Conservation (phyloP, 805 yeast species). For the Yarrowia yakushimensis region DNA sequence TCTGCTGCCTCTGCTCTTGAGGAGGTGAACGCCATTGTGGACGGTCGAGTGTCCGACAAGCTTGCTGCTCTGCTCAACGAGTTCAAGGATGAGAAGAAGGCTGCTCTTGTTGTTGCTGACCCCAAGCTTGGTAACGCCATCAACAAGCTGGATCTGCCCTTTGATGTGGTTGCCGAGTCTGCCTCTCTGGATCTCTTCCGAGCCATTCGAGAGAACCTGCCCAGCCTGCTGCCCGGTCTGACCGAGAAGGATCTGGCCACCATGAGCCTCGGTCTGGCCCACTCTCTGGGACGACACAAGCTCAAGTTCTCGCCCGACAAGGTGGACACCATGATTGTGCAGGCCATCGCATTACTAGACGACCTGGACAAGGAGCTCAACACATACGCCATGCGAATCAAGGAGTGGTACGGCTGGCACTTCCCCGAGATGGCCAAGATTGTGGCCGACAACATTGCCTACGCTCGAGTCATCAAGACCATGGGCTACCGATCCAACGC, state of each 20-base stretch:
- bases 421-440: constrained; percentile 95
- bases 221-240: constrained; percentile 91
- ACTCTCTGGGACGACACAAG: constrained; percentile 97
- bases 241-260: constrained; percentile 78
- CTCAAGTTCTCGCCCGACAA: constrained; percentile 96
- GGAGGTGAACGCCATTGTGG: constrained; percentile 88
- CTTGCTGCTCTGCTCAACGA: constrained; percentile 61
- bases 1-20: constrained; percentile 95
- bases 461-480: constrained; percentile 54
- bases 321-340: constrained; percentile 98
- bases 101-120: constrained; percentile 87
- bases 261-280: constrained; percentile 98
- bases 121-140: constrained; percentile 94
- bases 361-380: constrained; percentile 97
- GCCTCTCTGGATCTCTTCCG: constrained; percentile 92
- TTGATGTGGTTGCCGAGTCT: constrained; percentile 88
- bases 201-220: constrained; percentile 90
- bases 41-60: constrained; percentile 88
- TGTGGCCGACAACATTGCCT: constrained; percentile 82
- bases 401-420: constrained; percentile 99
- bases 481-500: constrained; percentile 85
- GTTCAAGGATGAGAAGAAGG: constrained; percentile 50
- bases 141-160: constrained; percentile 78
- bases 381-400: constrained; percentile 94
- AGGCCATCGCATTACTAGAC: constrained; percentile 95